Evolutionary conservation across 2,329 filamentous ascomycete genomes (phyloP), one percentile per base, ranked within the genome.

Genomic region (Penicillium sp.): DNA sequence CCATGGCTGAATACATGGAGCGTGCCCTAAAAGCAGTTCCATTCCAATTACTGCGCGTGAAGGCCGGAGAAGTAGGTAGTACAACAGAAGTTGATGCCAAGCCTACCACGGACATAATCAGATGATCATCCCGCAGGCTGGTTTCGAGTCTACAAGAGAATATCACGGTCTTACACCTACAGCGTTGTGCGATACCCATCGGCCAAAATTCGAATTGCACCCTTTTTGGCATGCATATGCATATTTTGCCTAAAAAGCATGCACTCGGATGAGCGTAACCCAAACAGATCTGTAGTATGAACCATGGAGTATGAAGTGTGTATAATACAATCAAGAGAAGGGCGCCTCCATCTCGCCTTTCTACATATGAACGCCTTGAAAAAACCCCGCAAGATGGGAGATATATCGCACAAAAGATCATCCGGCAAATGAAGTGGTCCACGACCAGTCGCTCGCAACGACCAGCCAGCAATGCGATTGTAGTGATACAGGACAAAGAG

Each of bases 211-310:
- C 4, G 15, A 10, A 28, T 52, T 15, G 10, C n/a, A 22, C 57
- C 11, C 54, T 45, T 10, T 22, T 14, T 54, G 14, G 35, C 12
- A 57, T 62, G 51, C 60, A 37, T 61, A 61, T 61, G 59, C 59
- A 64, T 52, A 66, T 57, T 60, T 67, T 66, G 67, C 65, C 66
- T 38, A 22, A 42, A 61, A 62, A 61, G 60, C 59, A 70, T 70
- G 64, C 66, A 69, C 67, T 64, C 64, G 63, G 22, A 20, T 25
- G 28, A 39, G 4, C 17, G 14, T 3, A 51, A 22, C 11, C 15
- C 12, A 28, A 25, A 22, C n/a, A 37, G 28, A 35, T 20, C 48
- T 35, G 17, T n/a, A 20, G 15, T 37, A 35, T 49, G 42, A 22
- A 25, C 10, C 12, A 28, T 25, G 28, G 38, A 63, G 65, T 49